Evolutionary conservation across 225 moss, liverwort and hornwort species (phyloP).

Genomic region (Antitrichia curtipendula): DNA sequence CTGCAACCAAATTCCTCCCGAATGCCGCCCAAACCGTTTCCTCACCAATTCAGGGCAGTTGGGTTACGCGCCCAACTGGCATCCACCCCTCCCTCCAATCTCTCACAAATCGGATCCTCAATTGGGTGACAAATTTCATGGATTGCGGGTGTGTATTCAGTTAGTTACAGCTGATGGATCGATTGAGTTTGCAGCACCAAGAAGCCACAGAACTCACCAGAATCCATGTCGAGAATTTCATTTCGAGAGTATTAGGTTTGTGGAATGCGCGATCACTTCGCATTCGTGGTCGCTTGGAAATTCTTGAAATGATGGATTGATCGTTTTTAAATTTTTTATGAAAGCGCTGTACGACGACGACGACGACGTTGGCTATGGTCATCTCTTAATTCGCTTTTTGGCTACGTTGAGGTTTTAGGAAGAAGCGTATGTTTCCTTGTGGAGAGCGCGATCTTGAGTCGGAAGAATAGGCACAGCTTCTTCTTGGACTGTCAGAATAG

Average conservation of each 20-base stretch:
- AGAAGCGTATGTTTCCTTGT: not conserved
- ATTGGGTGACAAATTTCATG: not conserved
- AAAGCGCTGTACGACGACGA: not conserved
- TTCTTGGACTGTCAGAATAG: not conserved
- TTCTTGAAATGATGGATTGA: not conserved
- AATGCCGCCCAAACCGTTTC: not conserved
- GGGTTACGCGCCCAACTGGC: not conserved
- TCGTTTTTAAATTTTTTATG: not conserved
- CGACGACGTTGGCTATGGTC: not conserved
- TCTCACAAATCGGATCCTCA: not conserved
- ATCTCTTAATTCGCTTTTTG: not conserved
- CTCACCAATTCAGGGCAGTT: not conserved
- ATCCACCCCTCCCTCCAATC: too few species aligned
- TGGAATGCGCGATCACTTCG: not conserved
- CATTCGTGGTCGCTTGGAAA: not conserved
- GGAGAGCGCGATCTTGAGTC: not conserved
- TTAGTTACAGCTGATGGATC: not conserved
- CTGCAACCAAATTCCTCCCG: not conserved
- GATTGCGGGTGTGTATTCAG: not conserved
- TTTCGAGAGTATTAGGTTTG: not conserved
- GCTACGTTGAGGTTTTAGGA: not conserved
- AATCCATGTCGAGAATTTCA: not conserved
- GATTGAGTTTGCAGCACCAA: not conserved
- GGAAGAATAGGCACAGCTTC: not conserved
- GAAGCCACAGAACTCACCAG: not conserved